phyloP scores from a whole-genome alignment of 2,329 filamentous ascomycete species.

The Paraphaeosphaeria minitans region DNA sequence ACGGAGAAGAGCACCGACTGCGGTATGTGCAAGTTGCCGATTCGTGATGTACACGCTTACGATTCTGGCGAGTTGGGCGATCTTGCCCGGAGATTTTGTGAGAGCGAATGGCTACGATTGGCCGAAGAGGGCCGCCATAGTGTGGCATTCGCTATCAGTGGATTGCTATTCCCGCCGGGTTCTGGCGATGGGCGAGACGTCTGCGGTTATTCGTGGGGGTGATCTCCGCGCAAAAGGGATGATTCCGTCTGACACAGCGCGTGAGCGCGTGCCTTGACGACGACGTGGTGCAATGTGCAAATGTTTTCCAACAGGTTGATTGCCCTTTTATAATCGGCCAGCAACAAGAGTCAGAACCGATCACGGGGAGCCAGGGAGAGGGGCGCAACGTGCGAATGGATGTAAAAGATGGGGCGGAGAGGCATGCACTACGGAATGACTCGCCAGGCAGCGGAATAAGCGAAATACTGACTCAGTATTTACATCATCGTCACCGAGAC shows the following conservation, averaged over 20 bases:
- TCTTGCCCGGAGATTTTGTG: neutral
- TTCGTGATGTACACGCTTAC: constrained; percentile 3
- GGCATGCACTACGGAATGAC: neutral
- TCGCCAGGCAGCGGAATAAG: constrained; percentile 8
- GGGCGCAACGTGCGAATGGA: neutral
- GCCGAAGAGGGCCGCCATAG: neutral
- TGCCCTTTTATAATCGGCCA: neutral
- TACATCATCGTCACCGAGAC: constrained; percentile 27
- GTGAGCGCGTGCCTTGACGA: neutral
- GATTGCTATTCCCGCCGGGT: neutral
- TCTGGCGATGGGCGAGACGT: neutral
- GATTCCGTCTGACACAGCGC: neutral
- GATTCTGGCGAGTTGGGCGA: constrained; percentile 11
- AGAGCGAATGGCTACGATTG: neutral
- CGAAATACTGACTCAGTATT: constrained; percentile 24
- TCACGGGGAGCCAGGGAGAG: neutral
- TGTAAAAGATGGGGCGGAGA: neutral
- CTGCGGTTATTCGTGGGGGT: neutral
- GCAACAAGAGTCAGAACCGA: neutral
- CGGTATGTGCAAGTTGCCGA: constrained; percentile 6
- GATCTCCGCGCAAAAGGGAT: neutral
- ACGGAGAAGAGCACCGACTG: neutral
- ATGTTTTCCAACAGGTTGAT: neutral
- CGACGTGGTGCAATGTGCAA: neutral
- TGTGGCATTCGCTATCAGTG: neutral